Evolutionary conservation across 2,329 filamentous ascomycete species (phyloP), one percentile per base, ranked within the genome.

Genomic region (Tolypocladium tundrense): DNA sequence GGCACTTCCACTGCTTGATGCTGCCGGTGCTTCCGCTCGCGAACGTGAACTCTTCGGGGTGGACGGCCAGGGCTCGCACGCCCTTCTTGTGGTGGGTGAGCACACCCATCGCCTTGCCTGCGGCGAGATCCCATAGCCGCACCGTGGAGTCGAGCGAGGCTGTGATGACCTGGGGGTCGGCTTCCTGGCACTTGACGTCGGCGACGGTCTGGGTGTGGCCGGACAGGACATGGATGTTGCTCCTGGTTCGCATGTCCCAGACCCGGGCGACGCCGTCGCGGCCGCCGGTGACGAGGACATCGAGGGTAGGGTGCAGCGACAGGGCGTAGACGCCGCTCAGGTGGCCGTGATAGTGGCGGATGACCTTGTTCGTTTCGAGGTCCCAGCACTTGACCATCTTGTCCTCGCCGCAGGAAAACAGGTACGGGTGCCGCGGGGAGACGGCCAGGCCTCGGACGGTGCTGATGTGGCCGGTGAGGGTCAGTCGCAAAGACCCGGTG

Each of bases 351-450:
- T 97, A 99, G 74, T 97, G 91, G 43, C 93, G 85, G 69, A 97
- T 97, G 60, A 99, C 94, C 74, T 97, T 97, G 78, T 99, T 99
- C n/a, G 93, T 97, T 74, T 99, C 94, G 63, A 99, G 77, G 76
- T 99, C 94, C 94, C 94, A 99, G 76, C 94, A 99, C 75, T 99
- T 99, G 61, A 99, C 94, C 92, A 97, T 97, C 78, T 99, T 99
- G 72, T 99, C 94, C 74, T 99, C 94, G 59, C 91, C 95, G 68
- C 94, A 99, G 13, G 91, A 96, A 74, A 99, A 99, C 11, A 99
- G 82, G 69, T 99, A 99, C 0, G 94, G 95, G 74, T 99, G 94
- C 53, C 94, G 81, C 19, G 92, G 90, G 24, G 91, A 96, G 9
- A 99, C 90, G 0, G 93, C 94, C 53, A 99, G 81, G 2, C 94